A percentile compares a stretch with the other conserved stretches of the same genome.
Conservation (phyloP, 1,284 basidiomycete genomes). For the Xerocomus amazonicus region DNA sequence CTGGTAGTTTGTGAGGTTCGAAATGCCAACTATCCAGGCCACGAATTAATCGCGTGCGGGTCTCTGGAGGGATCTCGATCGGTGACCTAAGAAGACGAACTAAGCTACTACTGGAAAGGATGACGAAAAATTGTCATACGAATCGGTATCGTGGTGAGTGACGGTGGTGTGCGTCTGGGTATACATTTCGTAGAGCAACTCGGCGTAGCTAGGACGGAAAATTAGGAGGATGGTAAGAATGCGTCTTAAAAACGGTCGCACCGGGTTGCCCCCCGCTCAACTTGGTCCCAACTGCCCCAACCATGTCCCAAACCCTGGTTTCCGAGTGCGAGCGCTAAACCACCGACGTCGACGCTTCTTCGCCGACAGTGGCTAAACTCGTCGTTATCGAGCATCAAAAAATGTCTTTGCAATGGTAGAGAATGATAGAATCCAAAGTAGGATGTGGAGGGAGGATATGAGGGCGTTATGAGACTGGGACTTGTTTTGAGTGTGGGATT, state of each 20-base stretch:
- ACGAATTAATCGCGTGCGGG: constrained; percentile 56
- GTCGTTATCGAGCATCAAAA: constrained; percentile 29
- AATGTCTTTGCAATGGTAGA: neutral
- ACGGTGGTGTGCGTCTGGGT: constrained; percentile 72
- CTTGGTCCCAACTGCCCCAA: constrained; percentile 66
- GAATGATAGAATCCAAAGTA: neutral
- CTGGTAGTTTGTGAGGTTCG: constrained; percentile 76
- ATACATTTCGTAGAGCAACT: constrained; percentile 79
- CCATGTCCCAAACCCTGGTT: constrained; percentile 63
- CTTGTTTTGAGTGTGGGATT: constrained; percentile 17
- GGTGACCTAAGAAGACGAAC: constrained; percentile 28
- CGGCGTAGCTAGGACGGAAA: constrained; percentile 53
- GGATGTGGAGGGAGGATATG: constrained; percentile 4
- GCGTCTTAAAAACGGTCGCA: constrained; percentile 35
- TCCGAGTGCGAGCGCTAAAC: constrained; percentile 72
- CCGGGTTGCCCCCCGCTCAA: constrained; percentile 54
- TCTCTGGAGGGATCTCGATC: constrained; percentile 34
- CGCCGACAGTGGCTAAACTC: constrained; percentile 40
- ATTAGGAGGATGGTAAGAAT: constrained; percentile 7
- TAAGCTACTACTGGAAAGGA: constrained; percentile 17
- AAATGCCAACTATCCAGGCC: constrained; percentile 81
- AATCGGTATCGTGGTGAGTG: constrained; percentile 50
- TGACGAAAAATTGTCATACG: constrained; percentile 33
- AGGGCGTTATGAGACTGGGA: constrained; percentile 7
- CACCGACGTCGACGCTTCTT: constrained; percentile 81